Base-by-base conservation (phyloP, 2,329 filamentous ascomycete species). In the Curvularia hawaiiensis region DNA sequence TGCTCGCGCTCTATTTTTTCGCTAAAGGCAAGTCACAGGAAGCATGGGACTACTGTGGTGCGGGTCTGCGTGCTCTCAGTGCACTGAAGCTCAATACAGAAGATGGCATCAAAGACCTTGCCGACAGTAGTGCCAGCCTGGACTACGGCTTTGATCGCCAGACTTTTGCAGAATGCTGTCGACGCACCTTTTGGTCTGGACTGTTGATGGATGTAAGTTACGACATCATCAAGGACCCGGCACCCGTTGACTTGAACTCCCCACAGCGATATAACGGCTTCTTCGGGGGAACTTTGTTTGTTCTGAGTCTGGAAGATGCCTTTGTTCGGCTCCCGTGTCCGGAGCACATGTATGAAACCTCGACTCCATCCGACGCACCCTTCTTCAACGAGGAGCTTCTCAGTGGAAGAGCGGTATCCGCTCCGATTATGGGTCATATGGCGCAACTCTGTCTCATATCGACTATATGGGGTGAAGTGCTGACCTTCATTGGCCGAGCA, bases 111-210 rank as follows among this genome's bases (percentile, higher is more conserved):
- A 70, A 66, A 38, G 69, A 74, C 33, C 55, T 75, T n/a, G 64
- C 65, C 11, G 73, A 84, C 75, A 82, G 83, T 49, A 75, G 76
- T 14, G 67, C 75, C n/a, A 67, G 69, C 0, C 83, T 80, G 52
- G 85, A 85, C 4, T 87, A 85, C 66, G 84, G 81, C 20, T 79
- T 90, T 61, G 84, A 82, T 63, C 81, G 79, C 56, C 75, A 76
- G 49, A 85, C 84, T 30, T 83, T 88, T 63, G 82, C 83, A 24
- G 90, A 92, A 74, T 88, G 87, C 65, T 83, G 86, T 58, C 82
- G 89, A 61, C 82, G 90, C 54, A 91, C 88, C 0, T 88, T 91
- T 67, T 92, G 89, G 89, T 85, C 86, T 28, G 83, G 86, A 50
- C 90, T 88, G 64, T 77, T 91, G 64, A 82, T 90, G 72, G 90